Evolutionary conservation across 306 rosid species (phyloP).

Genomic region (Crotalaria pallida): DNA sequence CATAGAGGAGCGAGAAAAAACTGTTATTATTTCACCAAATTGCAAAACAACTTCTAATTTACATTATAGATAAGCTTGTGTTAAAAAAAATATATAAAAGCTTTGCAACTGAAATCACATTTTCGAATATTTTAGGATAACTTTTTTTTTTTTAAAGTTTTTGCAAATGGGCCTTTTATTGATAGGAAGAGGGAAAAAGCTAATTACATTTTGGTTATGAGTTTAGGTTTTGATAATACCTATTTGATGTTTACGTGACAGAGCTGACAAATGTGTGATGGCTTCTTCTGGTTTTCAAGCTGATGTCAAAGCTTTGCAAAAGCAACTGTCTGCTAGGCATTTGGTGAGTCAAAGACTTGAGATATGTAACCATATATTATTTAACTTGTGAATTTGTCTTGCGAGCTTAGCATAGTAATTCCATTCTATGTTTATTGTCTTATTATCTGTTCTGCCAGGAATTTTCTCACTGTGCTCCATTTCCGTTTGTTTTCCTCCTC

Average conservation of each 20-base stretch:
- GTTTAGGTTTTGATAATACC: background rate
- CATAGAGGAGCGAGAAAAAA: no score
- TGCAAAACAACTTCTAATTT: no score
- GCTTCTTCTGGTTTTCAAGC: conserved; percentile 99
- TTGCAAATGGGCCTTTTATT: no score
- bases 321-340: conserved; percentile 76
- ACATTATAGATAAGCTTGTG: no score
- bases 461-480: background rate
- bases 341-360: conserved; percentile 53
- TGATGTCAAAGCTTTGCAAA: conserved; percentile 91
- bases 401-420: background rate
- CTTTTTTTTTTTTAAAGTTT: no score
- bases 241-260: conserved; percentile 22
- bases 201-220: background rate
- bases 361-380: background rate
- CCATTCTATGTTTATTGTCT: background rate
- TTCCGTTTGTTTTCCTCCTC: background rate
- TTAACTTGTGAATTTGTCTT: background rate
- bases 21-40: no score
- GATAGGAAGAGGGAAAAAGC: background rate
- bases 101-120: no score
- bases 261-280: conserved; percentile 74
- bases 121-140: no score
- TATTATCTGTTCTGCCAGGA: background rate
- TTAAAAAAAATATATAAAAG: no score